Evolutionary conservation across 129 eudicot species (phyloP).

Genomic region (Pseudognaphalium luteoalbum): DNA sequence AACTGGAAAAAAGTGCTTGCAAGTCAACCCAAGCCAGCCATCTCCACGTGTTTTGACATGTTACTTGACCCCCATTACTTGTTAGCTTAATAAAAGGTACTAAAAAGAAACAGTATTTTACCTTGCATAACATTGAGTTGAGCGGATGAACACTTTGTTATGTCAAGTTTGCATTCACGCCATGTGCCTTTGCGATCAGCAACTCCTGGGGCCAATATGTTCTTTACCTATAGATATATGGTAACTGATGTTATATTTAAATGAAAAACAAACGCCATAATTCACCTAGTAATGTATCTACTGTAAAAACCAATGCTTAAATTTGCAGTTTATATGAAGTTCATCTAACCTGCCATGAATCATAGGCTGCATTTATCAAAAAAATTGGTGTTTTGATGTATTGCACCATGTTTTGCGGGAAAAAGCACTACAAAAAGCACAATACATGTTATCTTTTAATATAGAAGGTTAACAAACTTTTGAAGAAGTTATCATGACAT

Average conservation of each 20-base stretch:
- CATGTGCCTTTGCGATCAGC: constrained; percentile 42
- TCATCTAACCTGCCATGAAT: constrained; percentile 90
- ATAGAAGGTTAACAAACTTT: neutral
- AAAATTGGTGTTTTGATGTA: constrained; percentile 62
- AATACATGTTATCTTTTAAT: constrained; percentile 6
- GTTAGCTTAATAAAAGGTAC: neutral
- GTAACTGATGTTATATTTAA: neutral
- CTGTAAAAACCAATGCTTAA: neutral
- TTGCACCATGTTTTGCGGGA: constrained; percentile 72
- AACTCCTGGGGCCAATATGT: constrained; percentile 44
- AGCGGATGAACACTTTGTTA: constrained; percentile 40
- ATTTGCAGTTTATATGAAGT: neutral
- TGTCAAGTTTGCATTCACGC: constrained; percentile 38
- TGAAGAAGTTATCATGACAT: neutral
- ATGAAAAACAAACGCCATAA: neutral
- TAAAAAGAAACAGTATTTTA: constrained; percentile 6
- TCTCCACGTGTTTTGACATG: neutral
- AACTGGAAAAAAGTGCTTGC: too few relatives aligned
- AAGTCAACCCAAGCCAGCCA: too few relatives aligned
- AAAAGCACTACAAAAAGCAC: constrained; percentile 64
- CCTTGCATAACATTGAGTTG: constrained; percentile 45
- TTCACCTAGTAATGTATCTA: neutral
- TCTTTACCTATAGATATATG: constrained; percentile 28
- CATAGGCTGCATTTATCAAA: constrained; percentile 81
- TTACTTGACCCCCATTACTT: neutral